A percentile compares a stretch with the other conserved stretches of the same genome.
Evolutionary conservation across 2,329 filamentous ascomycete species (phyloP).

Genomic region (Colletotrichum liriopes): DNA sequence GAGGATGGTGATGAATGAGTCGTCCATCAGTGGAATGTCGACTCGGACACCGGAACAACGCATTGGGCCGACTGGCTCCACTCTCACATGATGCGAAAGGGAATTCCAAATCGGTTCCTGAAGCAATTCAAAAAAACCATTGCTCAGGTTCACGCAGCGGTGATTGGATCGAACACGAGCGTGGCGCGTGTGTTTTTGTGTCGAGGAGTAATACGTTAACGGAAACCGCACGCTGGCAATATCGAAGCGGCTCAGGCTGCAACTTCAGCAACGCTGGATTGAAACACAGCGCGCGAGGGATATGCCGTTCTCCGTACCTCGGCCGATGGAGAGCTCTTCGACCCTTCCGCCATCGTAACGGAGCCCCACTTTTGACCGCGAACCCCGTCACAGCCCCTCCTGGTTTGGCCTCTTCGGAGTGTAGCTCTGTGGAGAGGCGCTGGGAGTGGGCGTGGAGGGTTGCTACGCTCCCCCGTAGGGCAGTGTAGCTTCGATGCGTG

Average conservation of each 20-base stretch:
- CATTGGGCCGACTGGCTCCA: conserved; percentile 34
- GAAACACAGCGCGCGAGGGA: neutral
- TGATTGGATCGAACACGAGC: neutral
- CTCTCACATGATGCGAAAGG: conserved; percentile 28
- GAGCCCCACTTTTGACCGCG: conserved; percentile 33
- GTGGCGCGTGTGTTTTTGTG: neutral
- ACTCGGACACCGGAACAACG: conserved; percentile 36
- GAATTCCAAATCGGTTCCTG: neutral
- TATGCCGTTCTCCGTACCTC: conserved; percentile 15
- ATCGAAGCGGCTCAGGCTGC: neutral
- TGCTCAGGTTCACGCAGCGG: neutral
- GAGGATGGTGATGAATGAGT: neutral
- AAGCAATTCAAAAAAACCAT: neutral
- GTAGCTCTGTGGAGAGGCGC: conserved; percentile 13
- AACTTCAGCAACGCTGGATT: neutral
- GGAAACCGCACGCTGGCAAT: neutral
- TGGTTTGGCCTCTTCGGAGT: neutral
- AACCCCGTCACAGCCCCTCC: conserved; percentile 9
- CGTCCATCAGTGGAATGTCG: conserved; percentile 5
- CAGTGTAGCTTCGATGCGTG: conserved; percentile 19
- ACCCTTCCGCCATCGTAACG: conserved; percentile 24
- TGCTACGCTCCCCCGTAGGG: neutral
- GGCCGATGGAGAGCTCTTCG: conserved; percentile 26
- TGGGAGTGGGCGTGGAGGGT: neutral
- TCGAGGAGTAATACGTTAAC: too few species aligned